A percentile compares a stretch with the other conserved stretches of the same genome.
Evolutionary conservation across 1,284 basidiomycete genomes (phyloP).

Genomic region (Phylloporus sp.): DNA sequence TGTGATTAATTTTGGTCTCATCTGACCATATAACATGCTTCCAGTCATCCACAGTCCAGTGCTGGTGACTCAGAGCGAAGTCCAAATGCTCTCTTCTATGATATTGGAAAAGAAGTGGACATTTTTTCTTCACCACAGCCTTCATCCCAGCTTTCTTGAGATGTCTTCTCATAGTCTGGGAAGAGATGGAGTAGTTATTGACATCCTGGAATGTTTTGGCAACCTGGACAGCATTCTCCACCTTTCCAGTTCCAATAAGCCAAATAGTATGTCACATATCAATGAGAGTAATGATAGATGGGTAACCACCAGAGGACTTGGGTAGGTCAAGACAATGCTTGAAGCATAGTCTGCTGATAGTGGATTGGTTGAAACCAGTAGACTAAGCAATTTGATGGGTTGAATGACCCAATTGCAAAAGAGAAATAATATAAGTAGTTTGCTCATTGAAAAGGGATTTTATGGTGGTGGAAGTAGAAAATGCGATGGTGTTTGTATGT

Average conservation of each 20-base stretch:
- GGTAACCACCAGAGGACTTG: background rate
- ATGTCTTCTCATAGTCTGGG: background rate
- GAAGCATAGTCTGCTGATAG: background rate
- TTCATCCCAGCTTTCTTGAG: background rate
- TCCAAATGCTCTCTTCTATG: no score
- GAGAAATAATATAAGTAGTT: no score
- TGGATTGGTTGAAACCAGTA: background rate
- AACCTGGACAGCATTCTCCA: background rate
- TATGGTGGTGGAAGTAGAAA: no score
- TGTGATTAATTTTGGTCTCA: no score
- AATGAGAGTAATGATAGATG: background rate
- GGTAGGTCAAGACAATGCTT: background rate
- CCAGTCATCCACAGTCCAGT: no score
- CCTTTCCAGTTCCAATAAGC: background rate
- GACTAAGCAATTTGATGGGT: no score
- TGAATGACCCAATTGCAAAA: no score
- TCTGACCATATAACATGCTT: no score
- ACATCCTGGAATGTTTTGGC: background rate
- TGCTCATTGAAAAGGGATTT: no score
- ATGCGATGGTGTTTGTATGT: no score
- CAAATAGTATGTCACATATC: background rate
- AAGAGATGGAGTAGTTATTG: background rate
- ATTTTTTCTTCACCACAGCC: background rate
- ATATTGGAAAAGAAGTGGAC: background rate
- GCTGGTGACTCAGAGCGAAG: no score